Conservation (phyloP, 1,284 basidiomycete species). For the Rhodotorula mucilaginosa region DNA sequence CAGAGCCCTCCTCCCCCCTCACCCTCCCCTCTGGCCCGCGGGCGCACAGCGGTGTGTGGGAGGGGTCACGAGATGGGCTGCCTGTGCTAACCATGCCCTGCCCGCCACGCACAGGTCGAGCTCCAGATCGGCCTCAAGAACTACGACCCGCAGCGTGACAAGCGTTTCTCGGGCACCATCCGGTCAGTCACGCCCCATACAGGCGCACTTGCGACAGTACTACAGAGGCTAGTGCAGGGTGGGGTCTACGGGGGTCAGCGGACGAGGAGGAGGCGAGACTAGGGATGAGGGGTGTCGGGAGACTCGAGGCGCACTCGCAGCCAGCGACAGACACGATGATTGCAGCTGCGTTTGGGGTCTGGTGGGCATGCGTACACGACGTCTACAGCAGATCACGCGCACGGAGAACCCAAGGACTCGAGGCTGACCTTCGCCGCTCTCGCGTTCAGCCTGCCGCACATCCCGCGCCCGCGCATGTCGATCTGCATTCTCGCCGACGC, state of each 20-base stretch:
- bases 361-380: too few relatives aligned
- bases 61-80: not conserved
- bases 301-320: too few relatives aligned
- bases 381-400: too few relatives aligned
- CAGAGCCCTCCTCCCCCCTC: constrained; percentile 2
- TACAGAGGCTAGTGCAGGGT: not conserved
- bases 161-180: constrained; percentile 96
- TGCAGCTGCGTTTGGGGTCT: too few relatives aligned
- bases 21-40: too few relatives aligned
- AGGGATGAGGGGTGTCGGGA: too few relatives aligned
- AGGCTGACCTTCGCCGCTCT: constrained; percentile 2
- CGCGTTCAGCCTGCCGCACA: constrained; percentile 75
- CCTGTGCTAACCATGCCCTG: not conserved
- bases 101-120: constrained; percentile 57
- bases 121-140: constrained; percentile 97
- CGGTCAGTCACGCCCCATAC: constrained; percentile 58
- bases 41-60: not conserved
- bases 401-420: not conserved
- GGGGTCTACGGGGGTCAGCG: not conserved
- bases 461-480: constrained; percentile 97
- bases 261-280: not conserved
- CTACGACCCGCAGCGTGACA: constrained; percentile 93
- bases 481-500: constrained; percentile 99
- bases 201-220: not conserved
- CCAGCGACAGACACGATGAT: too few relatives aligned